A percentile compares a stretch with the other conserved stretches of the same genome.
Conservation (phyloP, 352 stramenopile species). For the Phytophthora colocasiae region DNA sequence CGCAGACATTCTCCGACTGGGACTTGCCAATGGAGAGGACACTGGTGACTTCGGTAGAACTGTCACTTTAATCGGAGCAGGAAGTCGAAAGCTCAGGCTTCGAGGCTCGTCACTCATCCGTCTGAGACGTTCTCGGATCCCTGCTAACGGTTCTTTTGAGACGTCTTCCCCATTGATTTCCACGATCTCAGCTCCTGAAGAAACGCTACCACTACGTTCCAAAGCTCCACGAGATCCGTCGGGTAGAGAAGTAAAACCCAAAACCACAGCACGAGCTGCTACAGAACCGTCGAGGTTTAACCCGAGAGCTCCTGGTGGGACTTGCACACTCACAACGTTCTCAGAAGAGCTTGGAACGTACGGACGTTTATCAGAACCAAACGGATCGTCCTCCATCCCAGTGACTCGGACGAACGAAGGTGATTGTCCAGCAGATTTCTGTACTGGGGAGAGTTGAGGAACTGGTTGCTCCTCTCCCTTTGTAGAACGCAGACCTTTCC, state of each 20-base stretch:
- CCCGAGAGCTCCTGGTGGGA: conserved; percentile 59
- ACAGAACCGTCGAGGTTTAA: conserved; percentile 56
- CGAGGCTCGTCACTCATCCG: conserved; percentile 40
- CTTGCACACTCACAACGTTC: conserved; percentile 53
- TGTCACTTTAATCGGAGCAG: conserved; percentile 20
- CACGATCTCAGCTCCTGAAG: conserved; percentile 55
- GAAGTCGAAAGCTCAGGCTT: conserved; percentile 56
- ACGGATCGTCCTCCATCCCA: conserved; percentile 25
- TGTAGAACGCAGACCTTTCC: conserved; percentile 17
- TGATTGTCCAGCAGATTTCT: conserved; percentile 4
- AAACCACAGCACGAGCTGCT: conserved; percentile 50
- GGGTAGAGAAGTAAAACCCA: conserved; percentile 65
- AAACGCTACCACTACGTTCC: conserved; percentile 51
- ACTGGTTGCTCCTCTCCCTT: background rate
- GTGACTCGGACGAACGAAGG: conserved; percentile 39
- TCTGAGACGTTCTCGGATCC: conserved; percentile 53
- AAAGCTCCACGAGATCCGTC: conserved; percentile 57
- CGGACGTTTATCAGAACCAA: conserved; percentile 6
- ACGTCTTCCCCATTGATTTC: conserved; percentile 74
- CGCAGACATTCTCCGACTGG: conserved; percentile 20
- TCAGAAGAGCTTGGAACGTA: conserved; percentile 23
- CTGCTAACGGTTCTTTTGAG: conserved; percentile 42
- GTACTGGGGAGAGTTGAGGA: background rate
- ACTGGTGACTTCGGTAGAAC: background rate
- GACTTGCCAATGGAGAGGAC: background rate